phyloP scores from a whole-genome alignment of 768 basidiomycete genomes.

The Kwoniella heveanensis region DNA sequence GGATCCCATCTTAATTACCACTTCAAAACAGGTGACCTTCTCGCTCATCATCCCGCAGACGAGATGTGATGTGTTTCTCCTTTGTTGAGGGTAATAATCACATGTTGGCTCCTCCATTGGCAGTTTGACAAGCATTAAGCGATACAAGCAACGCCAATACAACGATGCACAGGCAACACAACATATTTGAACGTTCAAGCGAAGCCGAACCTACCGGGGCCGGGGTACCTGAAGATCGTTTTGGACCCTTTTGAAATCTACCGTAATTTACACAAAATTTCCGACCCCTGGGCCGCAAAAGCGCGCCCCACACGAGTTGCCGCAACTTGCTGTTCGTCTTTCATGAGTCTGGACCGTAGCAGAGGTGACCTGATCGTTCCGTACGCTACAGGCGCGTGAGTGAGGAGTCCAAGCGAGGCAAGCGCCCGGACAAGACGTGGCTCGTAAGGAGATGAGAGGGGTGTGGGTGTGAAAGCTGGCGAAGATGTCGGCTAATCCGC shows the following conservation, averaged over 20 bases:
- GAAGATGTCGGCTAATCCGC: not conserved
- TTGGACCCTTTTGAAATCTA: not conserved
- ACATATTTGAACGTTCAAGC: too few species aligned
- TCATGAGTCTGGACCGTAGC: too few species aligned
- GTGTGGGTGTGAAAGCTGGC: not conserved
- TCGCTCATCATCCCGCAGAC: not conserved
- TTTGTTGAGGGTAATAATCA: not conserved
- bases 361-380: too few species aligned
- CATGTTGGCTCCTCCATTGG: not conserved
- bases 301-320: not conserved
- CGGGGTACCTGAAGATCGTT: conserved; percentile 2
- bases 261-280: not conserved
- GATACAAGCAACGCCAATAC: not conserved
- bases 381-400: too few species aligned
- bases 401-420: too few species aligned
- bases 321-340: too few species aligned
- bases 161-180: too few species aligned
- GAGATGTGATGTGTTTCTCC: not conserved
- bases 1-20: too few species aligned
- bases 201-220: too few species aligned
- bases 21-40: not conserved
- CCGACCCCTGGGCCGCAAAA: not conserved
- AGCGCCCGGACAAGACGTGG: too few species aligned
- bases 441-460: too few species aligned
- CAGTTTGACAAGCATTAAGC: not conserved